Conservation (phyloP, 345 rosid genomes). For the Cardamine chenopodiifolia region DNA sequence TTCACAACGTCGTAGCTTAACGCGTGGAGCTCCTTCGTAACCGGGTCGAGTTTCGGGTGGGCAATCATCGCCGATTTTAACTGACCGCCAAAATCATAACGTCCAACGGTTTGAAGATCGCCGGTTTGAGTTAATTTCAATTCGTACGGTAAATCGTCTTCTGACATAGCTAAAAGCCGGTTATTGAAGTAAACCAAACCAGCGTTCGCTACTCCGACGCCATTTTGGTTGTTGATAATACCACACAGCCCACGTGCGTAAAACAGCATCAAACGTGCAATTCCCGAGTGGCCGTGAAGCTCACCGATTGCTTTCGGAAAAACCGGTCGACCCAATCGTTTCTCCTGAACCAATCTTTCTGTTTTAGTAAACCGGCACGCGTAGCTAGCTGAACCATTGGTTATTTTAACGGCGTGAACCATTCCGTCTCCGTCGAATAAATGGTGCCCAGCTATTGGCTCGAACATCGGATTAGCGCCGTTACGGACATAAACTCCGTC, state of each 20-base stretch:
- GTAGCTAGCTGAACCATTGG: constrained; percentile 66
- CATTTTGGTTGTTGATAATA: constrained; percentile 59
- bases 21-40: constrained; percentile 68
- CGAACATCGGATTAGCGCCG: constrained; percentile 90
- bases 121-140: constrained; percentile 59
- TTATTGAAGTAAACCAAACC: constrained; percentile 78
- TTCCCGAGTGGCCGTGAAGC: constrained; percentile 84
- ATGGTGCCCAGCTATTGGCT: constrained; percentile 90
- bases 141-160: constrained; percentile 88
- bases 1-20: constrained; percentile 75
- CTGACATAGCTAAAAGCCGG: constrained; percentile 85
- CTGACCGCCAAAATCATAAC: constrained; percentile 70
- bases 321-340: constrained; percentile 56
- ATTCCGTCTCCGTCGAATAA: constrained; percentile 96
- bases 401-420: constrained; percentile 79
- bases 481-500: constrained; percentile 85
- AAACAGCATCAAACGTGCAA: constrained; percentile 70
- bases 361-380: constrained; percentile 88
- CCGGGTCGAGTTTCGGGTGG: constrained; percentile 88
- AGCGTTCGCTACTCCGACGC: constrained; percentile 88
- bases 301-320: constrained; percentile 94
- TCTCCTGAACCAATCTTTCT: constrained; percentile 56
- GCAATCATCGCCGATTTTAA: constrained; percentile 81
- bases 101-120: constrained; percentile 69
- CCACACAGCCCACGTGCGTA: constrained; percentile 72